These are phyloP conservation scores for Lipomyces yamanashiensis DNA, from an alignment of 805 yeast genomes.

Conservation along the genomic window DNA sequence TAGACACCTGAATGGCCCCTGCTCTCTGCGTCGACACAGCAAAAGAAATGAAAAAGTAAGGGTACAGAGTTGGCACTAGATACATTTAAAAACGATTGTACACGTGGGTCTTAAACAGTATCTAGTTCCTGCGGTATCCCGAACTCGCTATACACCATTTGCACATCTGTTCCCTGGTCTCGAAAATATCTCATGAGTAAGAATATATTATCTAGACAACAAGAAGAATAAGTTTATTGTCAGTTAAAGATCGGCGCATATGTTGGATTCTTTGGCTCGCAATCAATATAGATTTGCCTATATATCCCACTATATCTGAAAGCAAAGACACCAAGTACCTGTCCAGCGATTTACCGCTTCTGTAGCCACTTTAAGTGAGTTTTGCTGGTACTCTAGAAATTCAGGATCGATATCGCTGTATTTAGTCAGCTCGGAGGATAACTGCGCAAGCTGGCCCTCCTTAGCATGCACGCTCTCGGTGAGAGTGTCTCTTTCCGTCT, in stretches of 20 bases:
- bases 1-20: too few species aligned
- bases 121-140: slow-evolving; percentile 50
- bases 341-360: slow-evolving; percentile 41
- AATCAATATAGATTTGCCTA: slow-evolving; percentile 30
- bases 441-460: slow-evolving; percentile 9
- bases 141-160: slow-evolving; percentile 48
- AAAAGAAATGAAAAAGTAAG: too few species aligned
- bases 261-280: too few species aligned
- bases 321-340: slow-evolving; percentile 14
- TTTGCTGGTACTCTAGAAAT: slow-evolving; percentile 18
- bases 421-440: slow-evolving; percentile 11
- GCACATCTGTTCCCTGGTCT: slow-evolving; percentile 43
- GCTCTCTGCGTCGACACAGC: too few species aligned
- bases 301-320: slow-evolving; percentile 6
- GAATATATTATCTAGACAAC: slow-evolving; percentile 51
- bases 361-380: slow-evolving; percentile 15
- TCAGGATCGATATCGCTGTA: slow-evolving; percentile 31
- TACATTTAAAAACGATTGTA: background rate
- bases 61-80: too few species aligned
- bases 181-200: slow-evolving; percentile 48
- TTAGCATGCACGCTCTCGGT: slow-evolving; percentile 14
- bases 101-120: slow-evolving; percentile 4
- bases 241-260: background rate
- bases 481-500: slow-evolving; percentile 20
- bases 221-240: background rate